Base-by-base conservation (phyloP, 305 asterid genomes). In the Fraxinus ornus region DNA sequence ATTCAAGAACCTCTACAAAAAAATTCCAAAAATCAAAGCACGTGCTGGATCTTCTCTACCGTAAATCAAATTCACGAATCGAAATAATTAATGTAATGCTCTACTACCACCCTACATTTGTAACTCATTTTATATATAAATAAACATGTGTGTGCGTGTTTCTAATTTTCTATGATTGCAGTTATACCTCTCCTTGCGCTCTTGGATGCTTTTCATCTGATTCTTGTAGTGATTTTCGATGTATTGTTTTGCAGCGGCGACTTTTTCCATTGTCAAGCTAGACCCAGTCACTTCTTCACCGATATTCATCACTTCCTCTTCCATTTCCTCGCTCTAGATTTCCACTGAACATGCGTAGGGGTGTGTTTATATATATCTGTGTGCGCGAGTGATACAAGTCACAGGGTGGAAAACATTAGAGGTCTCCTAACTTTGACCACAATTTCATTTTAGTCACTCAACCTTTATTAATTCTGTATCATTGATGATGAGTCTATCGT, bases 201-300 rank as follows among this genome's bases (percentile, higher is more conserved):
- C 93, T 81, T 89, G 92, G 66, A 91, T 92, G 88, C 88, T 90
- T 83, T 90, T 94, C 93, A 89, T 90, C 91, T 92, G 97, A 82
- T 86, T 91, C 81, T 86, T 91, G 82, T 92, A 92, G 91, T 92
- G 97, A 87, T 90, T 93, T 89, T 92, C 97, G 78, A 91, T 92
- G 90, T 82, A 89, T 89, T 90, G 89, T 35, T 91, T 90, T 0
- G 94, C 94, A 24, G 95, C 94, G 17, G 97, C 97, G n/a, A 90
- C 93, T 88, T 90, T 92, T 62, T 90, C 97, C 95, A 94, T 93
- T 36, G 95, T 92, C 84, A 90, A 86, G 78, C 90, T 91, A 19
- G 93, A 91, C 44, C 97, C 97, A 13, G 86, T 82, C 80, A 90
- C 94, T 79, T 91, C 94, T 33, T 78, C 90, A 15, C 84, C 90